Evolutionary conservation across 2,329 filamentous ascomycete species (phyloP).

Genomic region (Aspergillus sp.): DNA sequence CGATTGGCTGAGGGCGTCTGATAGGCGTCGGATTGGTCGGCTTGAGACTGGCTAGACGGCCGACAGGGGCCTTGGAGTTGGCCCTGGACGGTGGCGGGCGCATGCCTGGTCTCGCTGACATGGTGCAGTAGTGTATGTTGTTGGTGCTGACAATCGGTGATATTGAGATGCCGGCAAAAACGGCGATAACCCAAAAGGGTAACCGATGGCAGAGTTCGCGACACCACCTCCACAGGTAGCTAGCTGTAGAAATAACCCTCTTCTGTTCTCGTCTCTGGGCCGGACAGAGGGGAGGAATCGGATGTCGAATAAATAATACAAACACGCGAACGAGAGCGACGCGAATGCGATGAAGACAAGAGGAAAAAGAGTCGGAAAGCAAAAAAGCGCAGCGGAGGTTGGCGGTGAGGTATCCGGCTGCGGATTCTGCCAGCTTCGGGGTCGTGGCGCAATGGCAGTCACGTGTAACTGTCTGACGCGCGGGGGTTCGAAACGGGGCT

Average conservation of each 20-base stretch:
- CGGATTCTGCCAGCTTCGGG: conserved; percentile 1
- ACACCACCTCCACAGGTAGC: too few species aligned
- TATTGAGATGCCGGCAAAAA: too few species aligned
- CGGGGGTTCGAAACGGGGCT: conserved; percentile 8
- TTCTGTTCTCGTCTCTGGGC: too few species aligned
- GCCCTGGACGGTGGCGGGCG: conserved; percentile 21
- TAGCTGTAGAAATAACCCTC: too few species aligned
- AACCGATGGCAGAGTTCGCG: neutral
- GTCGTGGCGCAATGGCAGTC: conserved; percentile 11
- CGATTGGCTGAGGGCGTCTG: conserved; percentile 27
- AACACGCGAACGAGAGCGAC: too few species aligned
- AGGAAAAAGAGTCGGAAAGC: neutral
- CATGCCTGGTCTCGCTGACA: conserved; percentile 28
- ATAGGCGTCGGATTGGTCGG: conserved; percentile 30
- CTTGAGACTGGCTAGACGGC: conserved; percentile 35
- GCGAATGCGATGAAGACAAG: too few species aligned
- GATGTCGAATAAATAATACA: too few species aligned
- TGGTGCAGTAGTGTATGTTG: conserved; percentile 5
- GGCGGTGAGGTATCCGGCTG: conserved; percentile 1
- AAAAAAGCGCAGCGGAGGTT: neutral
- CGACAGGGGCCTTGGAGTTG: conserved; percentile 22
- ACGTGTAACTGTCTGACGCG: conserved; percentile 2
- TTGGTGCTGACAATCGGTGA: too few species aligned
- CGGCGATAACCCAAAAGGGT: neutral
- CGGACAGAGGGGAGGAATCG: too few species aligned